Percentiles rank a stretch among this genome's conserved stretches.
Conservation (phyloP, 306 rosid genomes). For the Cucurbita maxima region DNA sequence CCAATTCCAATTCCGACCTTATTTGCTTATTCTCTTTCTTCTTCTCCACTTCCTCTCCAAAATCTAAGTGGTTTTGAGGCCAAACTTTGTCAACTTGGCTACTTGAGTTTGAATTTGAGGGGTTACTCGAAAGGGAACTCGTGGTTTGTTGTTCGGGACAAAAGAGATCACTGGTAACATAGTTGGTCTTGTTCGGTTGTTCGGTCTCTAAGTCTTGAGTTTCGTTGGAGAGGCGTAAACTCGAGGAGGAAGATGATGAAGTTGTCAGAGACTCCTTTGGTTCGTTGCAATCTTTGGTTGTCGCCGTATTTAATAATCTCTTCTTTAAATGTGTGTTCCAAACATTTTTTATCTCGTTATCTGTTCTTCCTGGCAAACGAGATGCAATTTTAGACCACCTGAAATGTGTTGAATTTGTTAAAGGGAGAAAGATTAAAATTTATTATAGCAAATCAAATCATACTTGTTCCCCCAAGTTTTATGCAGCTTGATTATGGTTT, state of each 20-base stretch:
- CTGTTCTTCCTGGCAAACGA: conserved; percentile 68
- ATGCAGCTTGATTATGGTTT: conserved; percentile 45
- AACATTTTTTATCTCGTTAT: conserved; percentile 87
- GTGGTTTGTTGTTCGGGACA: conserved; percentile 13
- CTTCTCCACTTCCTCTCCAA: not conserved
- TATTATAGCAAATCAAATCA: no score
- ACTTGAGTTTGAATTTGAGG: conserved; percentile 13
- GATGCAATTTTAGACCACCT: conserved; percentile 97
- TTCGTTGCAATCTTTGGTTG: conserved; percentile 5
- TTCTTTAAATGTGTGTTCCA: conserved; percentile 97
- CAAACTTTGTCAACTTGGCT: not conserved
- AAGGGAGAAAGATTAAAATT: not conserved
- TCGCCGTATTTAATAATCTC: conserved; percentile 1
- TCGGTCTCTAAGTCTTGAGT: conserved; percentile 9
- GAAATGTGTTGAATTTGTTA: not conserved
- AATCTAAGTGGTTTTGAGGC: not conserved
- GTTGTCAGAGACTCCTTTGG: conserved; percentile 47
- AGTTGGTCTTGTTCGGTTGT: not conserved
- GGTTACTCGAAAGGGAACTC: not conserved
- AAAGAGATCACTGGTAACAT: not conserved
- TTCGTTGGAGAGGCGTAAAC: conserved; percentile 18
- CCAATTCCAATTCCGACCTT: not conserved
- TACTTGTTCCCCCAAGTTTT: conserved; percentile 65
- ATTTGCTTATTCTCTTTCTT: not conserved
- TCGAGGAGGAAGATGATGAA: conserved; percentile 42